These are phyloP conservation scores for Peribolospora kevripleyi DNA, from an alignment of 768 basidiomycete species.

Conservation along the genomic window DNA sequence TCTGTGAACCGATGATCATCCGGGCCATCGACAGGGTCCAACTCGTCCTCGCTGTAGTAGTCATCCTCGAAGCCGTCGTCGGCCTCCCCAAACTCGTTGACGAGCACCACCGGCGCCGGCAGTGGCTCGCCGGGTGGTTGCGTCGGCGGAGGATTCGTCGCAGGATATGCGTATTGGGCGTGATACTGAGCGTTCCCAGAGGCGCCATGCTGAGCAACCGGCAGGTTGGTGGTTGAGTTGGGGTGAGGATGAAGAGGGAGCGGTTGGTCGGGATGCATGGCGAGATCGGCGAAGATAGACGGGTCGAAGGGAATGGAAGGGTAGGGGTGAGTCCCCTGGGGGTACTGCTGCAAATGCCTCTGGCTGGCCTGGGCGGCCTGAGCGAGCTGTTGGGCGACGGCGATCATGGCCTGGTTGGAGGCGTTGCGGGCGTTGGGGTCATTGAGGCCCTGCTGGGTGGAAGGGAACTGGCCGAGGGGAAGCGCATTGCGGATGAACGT, in stretches of 20 bases:
- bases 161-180: too few relatives aligned
- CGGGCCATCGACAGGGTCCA: constrained; percentile 15
- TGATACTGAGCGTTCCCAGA: constrained; percentile 13
- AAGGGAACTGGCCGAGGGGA: constrained; percentile 18
- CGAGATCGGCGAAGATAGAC: constrained; percentile 8
- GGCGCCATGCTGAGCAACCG: not conserved
- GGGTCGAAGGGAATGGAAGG: constrained; percentile 16
- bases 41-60: constrained; percentile 28
- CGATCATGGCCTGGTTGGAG: not conserved
- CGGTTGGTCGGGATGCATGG: constrained; percentile 2
- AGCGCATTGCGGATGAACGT: constrained; percentile 37
- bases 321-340: constrained; percentile 2
- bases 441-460: constrained; percentile 4
- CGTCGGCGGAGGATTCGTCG: too few relatives aligned
- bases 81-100: constrained; percentile 21
- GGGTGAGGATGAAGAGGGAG: not conserved
- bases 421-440: constrained; percentile 4
- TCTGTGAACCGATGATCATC: constrained; percentile 4
- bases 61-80: constrained; percentile 22
- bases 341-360: constrained; percentile 6
- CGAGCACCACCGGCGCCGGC: too few relatives aligned
- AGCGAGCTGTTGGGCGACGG: constrained; percentile 11
- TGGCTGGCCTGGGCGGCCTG: constrained; percentile 14
- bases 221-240: too few relatives aligned
- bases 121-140: too few relatives aligned